Conservation (phyloP, 257 asterid species). For the Leptodermis oblonga region DNA sequence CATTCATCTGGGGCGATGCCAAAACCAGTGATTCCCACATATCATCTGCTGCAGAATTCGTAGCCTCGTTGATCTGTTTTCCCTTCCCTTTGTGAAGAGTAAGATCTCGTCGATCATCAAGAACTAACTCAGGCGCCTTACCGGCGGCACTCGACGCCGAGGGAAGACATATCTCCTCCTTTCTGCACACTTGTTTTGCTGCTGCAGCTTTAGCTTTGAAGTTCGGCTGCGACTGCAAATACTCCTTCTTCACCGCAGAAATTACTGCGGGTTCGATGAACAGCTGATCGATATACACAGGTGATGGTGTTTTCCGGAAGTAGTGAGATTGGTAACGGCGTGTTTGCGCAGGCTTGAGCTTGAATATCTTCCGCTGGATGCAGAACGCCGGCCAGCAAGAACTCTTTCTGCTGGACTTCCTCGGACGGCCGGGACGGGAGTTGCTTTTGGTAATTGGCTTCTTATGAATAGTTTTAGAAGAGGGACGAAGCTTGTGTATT, state of each 20-base stretch:
- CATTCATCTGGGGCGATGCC: conserved; percentile 62
- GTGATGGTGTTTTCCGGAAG: conserved; percentile 24
- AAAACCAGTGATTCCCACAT: conserved; percentile 75
- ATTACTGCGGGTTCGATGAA: conserved; percentile 33
- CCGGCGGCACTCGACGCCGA: conserved; percentile 18
- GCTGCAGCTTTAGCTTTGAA: neutral
- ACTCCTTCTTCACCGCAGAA: conserved; percentile 14
- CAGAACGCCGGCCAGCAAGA: conserved; percentile 11
- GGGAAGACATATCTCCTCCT: conserved; percentile 6
- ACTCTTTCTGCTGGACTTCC: conserved; percentile 10
- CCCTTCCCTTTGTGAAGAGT: neutral
- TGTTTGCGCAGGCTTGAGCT: conserved; percentile 19
- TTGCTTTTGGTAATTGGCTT: neutral
- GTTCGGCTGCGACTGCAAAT: conserved; percentile 3
- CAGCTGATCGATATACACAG: conserved; percentile 59
- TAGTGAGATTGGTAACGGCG: conserved; percentile 9
- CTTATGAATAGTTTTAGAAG: conserved; percentile 29
- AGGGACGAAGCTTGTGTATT: conserved; percentile 29
- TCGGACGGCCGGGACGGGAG: neutral
- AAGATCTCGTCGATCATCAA: too few relatives aligned
- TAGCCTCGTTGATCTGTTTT: neutral
- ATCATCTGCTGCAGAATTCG: conserved; percentile 53
- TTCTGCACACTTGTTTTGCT: conserved; percentile 8
- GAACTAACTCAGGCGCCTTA: conserved; percentile 8
- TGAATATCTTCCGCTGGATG: conserved; percentile 38